Base-by-base conservation (phyloP, 441 rosid genomes). In the Raphanus hybrid region DNA sequence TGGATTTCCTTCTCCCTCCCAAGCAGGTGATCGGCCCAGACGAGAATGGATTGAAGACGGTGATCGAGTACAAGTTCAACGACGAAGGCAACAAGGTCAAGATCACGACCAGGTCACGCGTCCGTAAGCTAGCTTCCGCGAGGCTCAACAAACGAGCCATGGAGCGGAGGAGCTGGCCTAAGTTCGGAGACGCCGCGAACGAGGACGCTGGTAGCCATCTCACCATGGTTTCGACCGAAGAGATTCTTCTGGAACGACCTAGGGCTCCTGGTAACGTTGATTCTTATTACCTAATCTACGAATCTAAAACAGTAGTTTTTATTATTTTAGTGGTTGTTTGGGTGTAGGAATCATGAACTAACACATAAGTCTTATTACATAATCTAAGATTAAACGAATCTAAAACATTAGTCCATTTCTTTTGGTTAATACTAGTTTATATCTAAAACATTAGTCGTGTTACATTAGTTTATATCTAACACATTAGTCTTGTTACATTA, bases 151-250 rank as follows among this genome's bases (percentile, higher is more conserved):
- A 87, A 73, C 80, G 84, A 0, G 98, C 93, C 3, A 18, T 87
- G 16, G 97, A 92, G 89, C 76, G 93, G n/a, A 77, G 94, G 64
- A 85, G 79, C 29, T 92, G 93, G 96, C 55, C 88, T 14, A 92
- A 92, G 83, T 92, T 93, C 62, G 96, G 97, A 3, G 98, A 92
- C 39, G 97, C 97, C 2, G 90, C 89, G 0, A 88, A 82, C 43
- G 94, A 92, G 75, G 94, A 88, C 6, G 93, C 85, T 62, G 90
- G 94, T 9, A 78, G 82, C 34, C 86, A 84, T 26, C 92, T 93
- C 70, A 90, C 97, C 16, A 86, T 90, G 96, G 92, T 88, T 34
- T 93, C 97, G 8, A 90, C 98, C 2, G 98, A 91, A 75, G 93
- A 91, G 84, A 89, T 93, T 71, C 52, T 89, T 54, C 76, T 93